A percentile compares a stretch with the other conserved stretches of the same genome.
Conservation (phyloP, 1,284 basidiomycete species). For the Ganoderma lingzhi region DNA sequence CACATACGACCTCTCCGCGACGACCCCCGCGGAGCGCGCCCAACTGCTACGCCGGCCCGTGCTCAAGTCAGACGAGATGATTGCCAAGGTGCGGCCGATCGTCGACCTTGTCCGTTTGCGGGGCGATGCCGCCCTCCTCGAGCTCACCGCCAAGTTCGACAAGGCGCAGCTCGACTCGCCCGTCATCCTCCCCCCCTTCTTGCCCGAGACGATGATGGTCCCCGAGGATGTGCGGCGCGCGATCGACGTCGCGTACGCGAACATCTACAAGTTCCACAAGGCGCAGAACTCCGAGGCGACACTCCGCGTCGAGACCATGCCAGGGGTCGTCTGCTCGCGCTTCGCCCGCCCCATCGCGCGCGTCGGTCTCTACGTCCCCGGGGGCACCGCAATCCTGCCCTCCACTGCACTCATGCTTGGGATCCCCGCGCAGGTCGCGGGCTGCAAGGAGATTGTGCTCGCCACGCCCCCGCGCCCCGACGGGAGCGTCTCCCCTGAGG, state of each 20-base stretch:
- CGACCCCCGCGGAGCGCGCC: slow-evolving; percentile 64
- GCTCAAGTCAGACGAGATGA: slow-evolving; percentile 94
- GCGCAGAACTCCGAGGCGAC: slow-evolving; percentile 81
- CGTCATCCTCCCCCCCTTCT: slow-evolving; percentile 73
- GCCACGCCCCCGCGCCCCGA: slow-evolving; percentile 95
- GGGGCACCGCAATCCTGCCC: slow-evolving; percentile 95
- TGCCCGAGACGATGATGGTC: slow-evolving; percentile 66
- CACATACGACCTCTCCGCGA: slow-evolving; percentile 66
- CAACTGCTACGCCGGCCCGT: slow-evolving; percentile 90
- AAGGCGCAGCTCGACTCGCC: slow-evolving; percentile 72
- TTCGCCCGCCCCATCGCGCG: slow-evolving; percentile 95
- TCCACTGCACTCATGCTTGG: slow-evolving; percentile 99
- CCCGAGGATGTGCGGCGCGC: slow-evolving; percentile 76
- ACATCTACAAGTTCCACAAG: slow-evolving; percentile 91
- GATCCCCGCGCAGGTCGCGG: slow-evolving; percentile 97
- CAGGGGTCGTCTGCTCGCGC: slow-evolving; percentile 94
- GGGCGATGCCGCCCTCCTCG: slow-evolving; percentile 90
- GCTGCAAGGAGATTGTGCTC: slow-evolving; percentile 92
- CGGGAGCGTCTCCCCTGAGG: slow-evolving; percentile 92
- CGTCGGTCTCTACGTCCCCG: slow-evolving; percentile 97
- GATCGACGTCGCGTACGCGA: slow-evolving; percentile 93
- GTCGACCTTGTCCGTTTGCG: slow-evolving; percentile 86
- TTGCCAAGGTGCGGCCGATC: slow-evolving; percentile 94
- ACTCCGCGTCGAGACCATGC: slow-evolving; percentile 95
- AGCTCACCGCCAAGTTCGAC: slow-evolving; percentile 95